Percentiles rank a stretch among this genome's conserved stretches.
Conservation (phyloP, 768 basidiomycete genomes). For the Boletus reticuloceps region DNA sequence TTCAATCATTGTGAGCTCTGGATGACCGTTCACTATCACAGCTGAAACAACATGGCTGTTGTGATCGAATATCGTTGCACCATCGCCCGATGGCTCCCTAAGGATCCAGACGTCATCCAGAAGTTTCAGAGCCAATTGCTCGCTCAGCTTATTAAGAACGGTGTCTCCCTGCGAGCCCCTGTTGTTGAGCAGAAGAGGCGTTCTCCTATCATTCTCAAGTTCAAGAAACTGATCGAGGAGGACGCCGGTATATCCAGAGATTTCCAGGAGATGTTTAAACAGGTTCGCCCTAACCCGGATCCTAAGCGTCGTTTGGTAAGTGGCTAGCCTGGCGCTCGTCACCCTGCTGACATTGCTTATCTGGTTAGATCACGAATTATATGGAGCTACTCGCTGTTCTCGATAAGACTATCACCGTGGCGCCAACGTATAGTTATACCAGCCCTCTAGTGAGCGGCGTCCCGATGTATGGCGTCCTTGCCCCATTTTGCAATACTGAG, state of each 20-base stretch:
- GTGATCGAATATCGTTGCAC: constrained; percentile 19
- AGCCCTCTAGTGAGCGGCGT: constrained; percentile 26
- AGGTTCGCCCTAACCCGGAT: constrained; percentile 7
- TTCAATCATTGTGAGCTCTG: not conserved
- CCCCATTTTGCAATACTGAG: constrained; percentile 22
- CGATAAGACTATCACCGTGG: constrained; percentile 13
- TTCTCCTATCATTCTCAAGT: constrained; percentile 14
- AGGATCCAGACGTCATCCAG: constrained; percentile 11
- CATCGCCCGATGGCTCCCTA: constrained; percentile 20
- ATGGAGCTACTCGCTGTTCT: constrained; percentile 9
- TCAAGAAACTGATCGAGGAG: constrained; percentile 23
- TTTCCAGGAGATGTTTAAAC: constrained; percentile 23
- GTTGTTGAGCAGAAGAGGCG: constrained; percentile 8
- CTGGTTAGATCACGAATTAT: constrained; percentile 2
- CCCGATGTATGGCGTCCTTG: constrained; percentile 21
- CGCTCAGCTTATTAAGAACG: constrained; percentile 20
- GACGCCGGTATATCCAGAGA: constrained; percentile 16
- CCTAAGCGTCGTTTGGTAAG: constrained; percentile 1
- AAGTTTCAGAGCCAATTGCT: constrained; percentile 23
- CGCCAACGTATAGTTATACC: constrained; percentile 13
- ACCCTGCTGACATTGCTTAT: not conserved
- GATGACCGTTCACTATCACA: not conserved
- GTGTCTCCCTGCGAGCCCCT: constrained; percentile 9
- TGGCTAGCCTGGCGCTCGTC: not conserved
- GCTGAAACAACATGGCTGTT: constrained; percentile 11